Evolutionary conservation across 768 basidiomycete species (phyloP), one percentile per base, ranked within the genome.

Genomic region (Mrakia gelida): DNA sequence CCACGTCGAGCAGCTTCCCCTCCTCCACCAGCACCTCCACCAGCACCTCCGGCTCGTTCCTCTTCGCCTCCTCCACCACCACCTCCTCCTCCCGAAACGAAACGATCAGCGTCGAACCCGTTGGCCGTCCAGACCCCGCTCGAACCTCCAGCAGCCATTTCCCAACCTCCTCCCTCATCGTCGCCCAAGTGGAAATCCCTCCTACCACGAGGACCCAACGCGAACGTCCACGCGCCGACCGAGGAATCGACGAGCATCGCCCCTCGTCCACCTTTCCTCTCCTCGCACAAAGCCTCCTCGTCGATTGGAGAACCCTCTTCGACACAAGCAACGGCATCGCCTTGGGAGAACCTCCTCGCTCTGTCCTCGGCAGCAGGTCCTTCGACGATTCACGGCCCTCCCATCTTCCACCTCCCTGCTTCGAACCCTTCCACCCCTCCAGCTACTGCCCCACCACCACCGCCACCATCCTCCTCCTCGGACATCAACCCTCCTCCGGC

Each of bases 281-380:
- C 72, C 11, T 34, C 3, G 8, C 75, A 52, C n/a, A 56, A 43
- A 18, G 38, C 21, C 10, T 45, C 67, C 34, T 41, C 67, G 21
- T 43, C 41, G 10, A 23, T 67, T 23, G 34, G 38, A n/a, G 52
- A 30, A 8, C 9, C 13, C 2, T 7, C 26, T 13, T 18, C 56
- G 18, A 2, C 72, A n/a, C 3, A 52, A n/a, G 13, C 45, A 15
- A 13, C 72, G 3, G 8, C 11, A 4, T 70, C 76, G 3, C 68
- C 70, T 4, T 78, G 77, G 77, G 65, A 74, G 4, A 71, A 61
- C 49, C 77, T 78, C 30, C 67, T 78, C 15, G 72, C 77, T 38
- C 54, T 72, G 15, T 30, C 77, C 2, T 54, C 65, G 7, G 56
- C 67, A 15, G 38, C 76, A 11, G 71, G 49, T 5, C 43, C 68